Evolutionary conservation across 2,329 filamentous ascomycete species (phyloP).

Genomic region (Zalaria obscura): DNA sequence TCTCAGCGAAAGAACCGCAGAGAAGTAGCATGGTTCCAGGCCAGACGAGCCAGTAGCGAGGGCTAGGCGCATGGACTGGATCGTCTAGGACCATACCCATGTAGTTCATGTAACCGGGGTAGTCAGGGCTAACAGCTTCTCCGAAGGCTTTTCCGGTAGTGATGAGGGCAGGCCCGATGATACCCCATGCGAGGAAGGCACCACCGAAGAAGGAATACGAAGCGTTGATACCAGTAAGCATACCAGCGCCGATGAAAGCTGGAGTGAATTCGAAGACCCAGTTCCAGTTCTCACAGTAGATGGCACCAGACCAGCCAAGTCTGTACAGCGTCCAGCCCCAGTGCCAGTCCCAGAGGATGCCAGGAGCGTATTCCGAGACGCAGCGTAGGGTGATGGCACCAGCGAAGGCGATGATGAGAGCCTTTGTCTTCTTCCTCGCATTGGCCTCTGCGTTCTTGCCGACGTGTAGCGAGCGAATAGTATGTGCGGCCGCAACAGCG

Average conservation of each 20-base stretch:
- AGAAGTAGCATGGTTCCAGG: conserved; percentile 32
- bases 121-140: conserved; percentile 13
- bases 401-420: conserved; percentile 36
- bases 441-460: conserved; percentile 36
- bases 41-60: conserved; percentile 35
- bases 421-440: conserved; percentile 43
- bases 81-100: conserved; percentile 16
- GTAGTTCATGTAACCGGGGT: conserved; percentile 21
- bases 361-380: conserved; percentile 43
- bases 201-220: conserved; percentile 44
- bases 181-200: conserved; percentile 40
- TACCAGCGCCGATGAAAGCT: conserved; percentile 45
- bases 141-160: conserved; percentile 36
- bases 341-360: conserved; percentile 38
- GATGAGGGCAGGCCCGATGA: conserved; percentile 44
- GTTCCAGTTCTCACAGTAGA: conserved; percentile 45
- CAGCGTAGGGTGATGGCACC: conserved; percentile 39
- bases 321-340: conserved; percentile 40
- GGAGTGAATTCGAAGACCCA: conserved; percentile 47
- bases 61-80: conserved; percentile 19
- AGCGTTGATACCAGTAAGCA: conserved; percentile 45
- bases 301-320: conserved; percentile 35
- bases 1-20: conserved; percentile 25
- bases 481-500: conserved; percentile 45
- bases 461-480: conserved; percentile 49